Evolutionary conservation across 2,329 filamentous ascomycete species (phyloP).

Genomic region (Nigrospora sphaerica): DNA sequence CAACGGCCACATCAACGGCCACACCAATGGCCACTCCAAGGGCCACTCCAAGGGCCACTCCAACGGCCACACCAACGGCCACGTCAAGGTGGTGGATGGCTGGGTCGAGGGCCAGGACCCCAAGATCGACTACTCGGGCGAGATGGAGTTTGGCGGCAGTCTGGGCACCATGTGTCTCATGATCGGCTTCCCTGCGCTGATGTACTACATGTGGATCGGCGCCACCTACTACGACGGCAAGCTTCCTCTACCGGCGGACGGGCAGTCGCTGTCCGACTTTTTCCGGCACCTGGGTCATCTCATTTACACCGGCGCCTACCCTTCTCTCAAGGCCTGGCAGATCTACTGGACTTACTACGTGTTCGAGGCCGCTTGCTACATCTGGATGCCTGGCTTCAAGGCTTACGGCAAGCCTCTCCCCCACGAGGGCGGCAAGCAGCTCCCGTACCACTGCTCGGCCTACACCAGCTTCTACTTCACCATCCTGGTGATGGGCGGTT

Average conservation of each 20-base stretch:
- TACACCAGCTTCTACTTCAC: constrained; percentile 84
- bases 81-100: constrained; percentile 40
- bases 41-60: constrained; percentile 12
- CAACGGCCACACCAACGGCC: constrained; percentile 18
- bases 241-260: constrained; percentile 59
- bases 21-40: constrained; percentile 22
- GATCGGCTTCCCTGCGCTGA: constrained; percentile 85
- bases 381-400: constrained; percentile 79
- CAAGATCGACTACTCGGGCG: constrained; percentile 55
- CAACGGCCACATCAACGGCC: constrained; percentile 20
- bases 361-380: constrained; percentile 77
- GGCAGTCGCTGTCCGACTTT: constrained; percentile 66
- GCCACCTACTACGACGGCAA: constrained; percentile 87
- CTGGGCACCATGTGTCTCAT: constrained; percentile 78
- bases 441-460: constrained; percentile 91
- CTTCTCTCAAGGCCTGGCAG: constrained; percentile 72
- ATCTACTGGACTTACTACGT: constrained; percentile 95
- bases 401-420: constrained; percentile 82
- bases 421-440: constrained; percentile 75
- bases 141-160: constrained; percentile 82
- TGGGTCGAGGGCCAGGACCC: constrained; percentile 54
- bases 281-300: constrained; percentile 61
- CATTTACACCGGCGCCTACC: constrained; percentile 79
- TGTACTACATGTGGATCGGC: constrained; percentile 99
- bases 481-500: constrained; percentile 58